Conservation (phyloP, 2,329 filamentous ascomycete genomes). For the Fusarium multiceps region DNA sequence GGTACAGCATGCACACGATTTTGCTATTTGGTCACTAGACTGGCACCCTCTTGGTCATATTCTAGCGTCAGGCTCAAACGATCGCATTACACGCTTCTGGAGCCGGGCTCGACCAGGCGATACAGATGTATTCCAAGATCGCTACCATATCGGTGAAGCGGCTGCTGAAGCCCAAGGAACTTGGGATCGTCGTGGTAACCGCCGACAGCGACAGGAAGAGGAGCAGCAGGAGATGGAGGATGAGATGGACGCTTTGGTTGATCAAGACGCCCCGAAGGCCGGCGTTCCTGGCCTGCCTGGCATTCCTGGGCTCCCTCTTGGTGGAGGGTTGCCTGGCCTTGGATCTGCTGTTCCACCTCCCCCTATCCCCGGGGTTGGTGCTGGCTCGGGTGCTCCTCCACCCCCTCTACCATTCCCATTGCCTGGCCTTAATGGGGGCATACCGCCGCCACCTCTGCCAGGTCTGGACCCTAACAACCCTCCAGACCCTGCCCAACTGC, state of each 20-base stretch:
- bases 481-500: slow-evolving; percentile 69
- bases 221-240: slow-evolving; percentile 95
- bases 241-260: slow-evolving; percentile 90
- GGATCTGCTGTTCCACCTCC: slow-evolving; percentile 58
- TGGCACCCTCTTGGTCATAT: slow-evolving; percentile 98
- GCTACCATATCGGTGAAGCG: slow-evolving; percentile 94
- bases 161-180: slow-evolving; percentile 96
- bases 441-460: slow-evolving; percentile 62
- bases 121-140: slow-evolving; percentile 84
- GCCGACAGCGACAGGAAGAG: slow-evolving; percentile 85
- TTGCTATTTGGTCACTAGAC: slow-evolving; percentile 96
- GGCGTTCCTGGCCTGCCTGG: slow-evolving; percentile 57
- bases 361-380: slow-evolving; percentile 63
- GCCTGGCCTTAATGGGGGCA: slow-evolving; percentile 59
- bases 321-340: slow-evolving; percentile 55
- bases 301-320: slow-evolving; percentile 69
- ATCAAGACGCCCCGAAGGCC: slow-evolving; percentile 77
- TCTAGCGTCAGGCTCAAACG: slow-evolving; percentile 93
- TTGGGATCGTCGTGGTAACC: slow-evolving; percentile 83
- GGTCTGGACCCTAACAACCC: slow-evolving; percentile 70
- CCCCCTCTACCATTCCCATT: slow-evolving; percentile 67
- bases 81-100: slow-evolving; percentile 97
- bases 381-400: slow-evolving; percentile 53
- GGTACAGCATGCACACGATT: slow-evolving; percentile 88
- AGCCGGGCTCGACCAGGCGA: slow-evolving; percentile 90